phyloP scores from a whole-genome alignment of 495 filamentous ascomycete genomes.

The Trichoderma gamsii region DNA sequence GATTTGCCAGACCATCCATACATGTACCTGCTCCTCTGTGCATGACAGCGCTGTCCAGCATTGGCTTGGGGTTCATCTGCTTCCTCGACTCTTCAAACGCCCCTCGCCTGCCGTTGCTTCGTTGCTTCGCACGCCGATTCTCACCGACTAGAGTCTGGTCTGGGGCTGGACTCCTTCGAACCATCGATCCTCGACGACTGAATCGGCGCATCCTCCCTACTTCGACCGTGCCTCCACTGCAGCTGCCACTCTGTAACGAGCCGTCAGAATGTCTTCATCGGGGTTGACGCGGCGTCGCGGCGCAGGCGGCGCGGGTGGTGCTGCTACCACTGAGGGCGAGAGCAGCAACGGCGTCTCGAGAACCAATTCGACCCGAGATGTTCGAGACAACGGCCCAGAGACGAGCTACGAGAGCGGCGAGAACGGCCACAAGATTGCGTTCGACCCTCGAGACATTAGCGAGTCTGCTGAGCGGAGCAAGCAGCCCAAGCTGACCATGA shows the following conservation, averaged over 20 bases:
- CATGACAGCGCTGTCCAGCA: conserved; percentile 2
- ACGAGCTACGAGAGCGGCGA: conserved; percentile 88
- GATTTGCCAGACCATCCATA: background rate
- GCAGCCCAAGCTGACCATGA: conserved; percentile 94
- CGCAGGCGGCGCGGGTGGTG: conserved; percentile 19
- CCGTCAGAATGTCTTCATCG: conserved; percentile 23
- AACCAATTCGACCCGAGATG: conserved; percentile 34
- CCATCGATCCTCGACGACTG: conserved; percentile 2
- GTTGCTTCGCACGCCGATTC: background rate
- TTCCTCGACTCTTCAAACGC: background rate
- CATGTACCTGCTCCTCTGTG: background rate
- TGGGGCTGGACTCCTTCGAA: conserved; percentile 8
- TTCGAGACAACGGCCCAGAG: conserved; percentile 61
- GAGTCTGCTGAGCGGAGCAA: conserved; percentile 95
- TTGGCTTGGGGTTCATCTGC: background rate
- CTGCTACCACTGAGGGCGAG: conserved; percentile 24
- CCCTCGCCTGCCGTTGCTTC: background rate
- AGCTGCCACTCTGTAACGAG: background rate
- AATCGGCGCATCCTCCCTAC: background rate
- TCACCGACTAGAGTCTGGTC: conserved; percentile 10
- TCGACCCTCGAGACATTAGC: conserved; percentile 93
- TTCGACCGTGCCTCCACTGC: background rate
- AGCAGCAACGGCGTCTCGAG: conserved; percentile 31
- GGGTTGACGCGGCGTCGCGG: conserved; percentile 35
- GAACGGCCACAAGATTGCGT: conserved; percentile 98